A percentile compares a stretch with the other conserved stretches of the same genome.
Evolutionary conservation across 768 basidiomycete genomes (phyloP).

Genomic region (Termitomyces sp.): DNA sequence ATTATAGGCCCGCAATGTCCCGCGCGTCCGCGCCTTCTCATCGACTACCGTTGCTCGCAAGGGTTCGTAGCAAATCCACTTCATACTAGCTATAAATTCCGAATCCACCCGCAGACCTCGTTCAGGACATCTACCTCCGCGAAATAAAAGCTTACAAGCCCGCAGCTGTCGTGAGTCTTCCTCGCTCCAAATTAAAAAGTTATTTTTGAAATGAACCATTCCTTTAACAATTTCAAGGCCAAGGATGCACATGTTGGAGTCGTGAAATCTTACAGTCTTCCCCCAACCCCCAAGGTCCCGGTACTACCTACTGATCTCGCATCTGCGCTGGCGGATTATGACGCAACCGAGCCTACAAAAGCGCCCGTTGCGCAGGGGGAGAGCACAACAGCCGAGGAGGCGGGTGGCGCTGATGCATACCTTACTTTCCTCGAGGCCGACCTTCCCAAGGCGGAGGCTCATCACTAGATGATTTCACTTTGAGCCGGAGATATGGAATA

Average conservation of each 20-base stretch:
- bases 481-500: conserved; percentile 11
- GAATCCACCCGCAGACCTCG: conserved; percentile 65
- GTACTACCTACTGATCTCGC: conserved; percentile 79
- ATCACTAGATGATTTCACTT: conserved; percentile 19
- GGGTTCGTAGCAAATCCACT: conserved; percentile 37
- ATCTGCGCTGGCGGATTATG: conserved; percentile 83
- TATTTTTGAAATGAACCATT: neutral
- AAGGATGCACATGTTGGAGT: conserved; percentile 86
- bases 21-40: conserved; percentile 51
- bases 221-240: conserved; percentile 41
- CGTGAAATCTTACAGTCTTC: conserved; percentile 79
- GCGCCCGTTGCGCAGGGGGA: conserved; percentile 29
- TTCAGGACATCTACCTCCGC: conserved; percentile 88
- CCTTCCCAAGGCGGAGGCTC: conserved; percentile 24
- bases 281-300: conserved; percentile 70
- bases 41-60: conserved; percentile 55
- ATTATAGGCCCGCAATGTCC: conserved; percentile 45
- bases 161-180: conserved; percentile 53
- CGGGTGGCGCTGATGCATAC: conserved; percentile 69
- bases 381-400: conserved; percentile 32
- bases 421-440: conserved; percentile 80
- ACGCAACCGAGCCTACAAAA: conserved; percentile 65
- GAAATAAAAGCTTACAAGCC: conserved; percentile 91
- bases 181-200: neutral
- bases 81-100: conserved; percentile 21